Evolutionary conservation across 2,329 filamentous ascomycete species (phyloP).

Genomic region (Fusarium sp.): DNA sequence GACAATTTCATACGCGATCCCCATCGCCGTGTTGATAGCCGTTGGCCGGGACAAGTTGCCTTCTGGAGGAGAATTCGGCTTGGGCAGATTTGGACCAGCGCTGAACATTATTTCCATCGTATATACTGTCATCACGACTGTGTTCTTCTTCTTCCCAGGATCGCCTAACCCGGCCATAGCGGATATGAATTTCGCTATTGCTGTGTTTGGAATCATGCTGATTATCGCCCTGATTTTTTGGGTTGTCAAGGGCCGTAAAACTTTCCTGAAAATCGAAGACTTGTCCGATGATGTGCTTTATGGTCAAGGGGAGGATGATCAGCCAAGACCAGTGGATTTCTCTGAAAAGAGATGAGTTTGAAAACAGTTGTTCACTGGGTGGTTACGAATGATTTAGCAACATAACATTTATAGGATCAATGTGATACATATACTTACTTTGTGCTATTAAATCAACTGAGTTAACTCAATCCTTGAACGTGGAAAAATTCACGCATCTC

Average conservation of each 20-base stretch:
- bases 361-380: background rate
- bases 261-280: conserved; percentile 51
- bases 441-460: background rate
- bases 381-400: background rate
- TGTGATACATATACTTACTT: background rate
- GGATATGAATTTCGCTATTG: conserved; percentile 70
- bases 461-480: too few species aligned
- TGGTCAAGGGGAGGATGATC: conserved; percentile 8
- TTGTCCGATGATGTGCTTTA: conserved; percentile 24
- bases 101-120: conserved; percentile 63
- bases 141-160: conserved; percentile 68
- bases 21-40: conserved; percentile 61
- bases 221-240: conserved; percentile 64
- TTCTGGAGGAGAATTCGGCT: conserved; percentile 56
- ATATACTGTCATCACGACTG: conserved; percentile 64
- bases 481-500: background rate
- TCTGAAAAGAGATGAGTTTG: conserved; percentile 3
- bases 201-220: conserved; percentile 67
- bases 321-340: background rate
- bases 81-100: conserved; percentile 59
- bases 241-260: conserved; percentile 60
- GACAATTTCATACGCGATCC: conserved; percentile 64
- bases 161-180: conserved; percentile 58
- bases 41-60: conserved; percentile 66
- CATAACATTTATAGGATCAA: too few species aligned